A percentile compares a stretch with the other conserved stretches of the same genome.
Conservation (phyloP, 345 rosid genomes). For the Populus euphratica region DNA sequence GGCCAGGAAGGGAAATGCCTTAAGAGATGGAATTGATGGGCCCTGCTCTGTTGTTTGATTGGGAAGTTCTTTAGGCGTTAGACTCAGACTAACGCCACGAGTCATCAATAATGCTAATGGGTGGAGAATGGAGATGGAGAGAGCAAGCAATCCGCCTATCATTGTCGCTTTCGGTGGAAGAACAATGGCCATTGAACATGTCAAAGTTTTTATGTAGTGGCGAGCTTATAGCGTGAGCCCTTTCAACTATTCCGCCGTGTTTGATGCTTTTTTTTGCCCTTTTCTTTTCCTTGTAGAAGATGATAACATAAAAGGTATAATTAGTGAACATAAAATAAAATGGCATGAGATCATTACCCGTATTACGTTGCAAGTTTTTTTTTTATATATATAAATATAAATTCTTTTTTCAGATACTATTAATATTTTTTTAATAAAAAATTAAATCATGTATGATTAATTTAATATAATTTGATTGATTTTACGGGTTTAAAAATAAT, state of each 20-base stretch:
- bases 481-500: no score
- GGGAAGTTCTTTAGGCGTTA: not conserved
- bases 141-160: not conserved
- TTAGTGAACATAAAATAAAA: no score
- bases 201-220: not conserved
- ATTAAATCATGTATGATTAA: no score
- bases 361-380: no score
- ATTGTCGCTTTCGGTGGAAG: constrained; percentile 5
- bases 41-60: not conserved
- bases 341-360: no score
- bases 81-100: not conserved
- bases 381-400: no score
- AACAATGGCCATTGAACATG: not conserved
- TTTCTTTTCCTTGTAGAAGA: no score
- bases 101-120: not conserved
- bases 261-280: no score
- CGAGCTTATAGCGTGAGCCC: not conserved
- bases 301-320: no score
- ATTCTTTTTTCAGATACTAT: no score
- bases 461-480: no score
- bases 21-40: not conserved
- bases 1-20: not conserved
- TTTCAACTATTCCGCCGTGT: not conserved
- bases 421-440: no score
- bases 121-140: not conserved